Evolutionary conservation across 768 basidiomycete genomes (phyloP).

Genomic region (Clavaria fumosa): DNA sequence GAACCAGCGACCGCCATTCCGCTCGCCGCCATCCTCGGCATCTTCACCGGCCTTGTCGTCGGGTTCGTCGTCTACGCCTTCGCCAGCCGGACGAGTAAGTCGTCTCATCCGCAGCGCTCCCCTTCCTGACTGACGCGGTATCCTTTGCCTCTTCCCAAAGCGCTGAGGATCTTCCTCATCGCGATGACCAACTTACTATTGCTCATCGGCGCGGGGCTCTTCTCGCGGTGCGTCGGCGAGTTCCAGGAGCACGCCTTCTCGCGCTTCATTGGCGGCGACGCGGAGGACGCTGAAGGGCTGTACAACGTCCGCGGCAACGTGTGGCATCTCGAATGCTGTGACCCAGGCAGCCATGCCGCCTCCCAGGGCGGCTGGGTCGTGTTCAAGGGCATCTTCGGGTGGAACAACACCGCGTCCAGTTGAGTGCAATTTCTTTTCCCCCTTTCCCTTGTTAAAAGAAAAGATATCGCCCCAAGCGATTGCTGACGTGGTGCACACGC

Average conservation of each 20-base stretch:
- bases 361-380: constrained; percentile 61
- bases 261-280: constrained; percentile 52
- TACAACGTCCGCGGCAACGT: constrained; percentile 72
- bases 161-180: constrained; percentile 77
- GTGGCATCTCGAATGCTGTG: constrained; percentile 80
- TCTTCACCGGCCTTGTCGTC: constrained; percentile 58
- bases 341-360: constrained; percentile 36
- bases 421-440: constrained; percentile 13
- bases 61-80: constrained; percentile 73
- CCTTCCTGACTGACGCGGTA: background rate
- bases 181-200: constrained; percentile 85
- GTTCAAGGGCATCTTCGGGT: constrained; percentile 76
- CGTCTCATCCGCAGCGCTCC: background rate
- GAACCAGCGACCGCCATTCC: constrained; percentile 76
- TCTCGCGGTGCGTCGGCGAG: constrained; percentile 59
- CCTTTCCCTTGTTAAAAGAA: no score
- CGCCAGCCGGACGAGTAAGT: constrained; percentile 54
- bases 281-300: constrained; percentile 77
- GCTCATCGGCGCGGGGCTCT: constrained; percentile 88
- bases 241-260: constrained; percentile 62
- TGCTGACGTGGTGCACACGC: constrained; percentile 2
- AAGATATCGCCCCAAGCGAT: no score
- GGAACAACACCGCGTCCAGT: constrained; percentile 74
- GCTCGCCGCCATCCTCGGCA: constrained; percentile 75
- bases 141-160: constrained; percentile 26